Conservation (phyloP, 2,329 filamentous ascomycete species). For the Colletotrichum lindemuthianum region DNA sequence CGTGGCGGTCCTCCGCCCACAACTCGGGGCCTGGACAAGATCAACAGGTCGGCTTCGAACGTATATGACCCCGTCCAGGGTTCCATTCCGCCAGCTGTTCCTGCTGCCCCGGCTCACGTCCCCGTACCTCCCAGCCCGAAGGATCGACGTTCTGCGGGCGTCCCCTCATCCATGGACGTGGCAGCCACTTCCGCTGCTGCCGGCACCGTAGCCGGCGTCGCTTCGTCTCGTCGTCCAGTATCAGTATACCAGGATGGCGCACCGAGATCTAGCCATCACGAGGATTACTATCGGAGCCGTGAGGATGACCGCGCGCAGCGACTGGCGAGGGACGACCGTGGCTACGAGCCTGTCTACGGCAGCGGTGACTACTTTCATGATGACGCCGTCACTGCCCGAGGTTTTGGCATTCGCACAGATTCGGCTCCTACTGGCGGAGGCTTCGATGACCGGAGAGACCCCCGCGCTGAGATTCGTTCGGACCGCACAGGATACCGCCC, state of each 20-base stretch:
- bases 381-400: conserved; percentile 57
- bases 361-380: conserved; percentile 54
- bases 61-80: conserved; percentile 60
- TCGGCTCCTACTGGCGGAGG: conserved; percentile 44
- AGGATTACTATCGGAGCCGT: conserved; percentile 59
- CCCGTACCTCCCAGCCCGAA: conserved; percentile 49
- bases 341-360: conserved; percentile 45
- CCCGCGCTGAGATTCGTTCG: conserved; percentile 39
- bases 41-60: conserved; percentile 57
- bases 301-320: conserved; percentile 58
- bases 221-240: conserved; percentile 53
- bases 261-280: conserved; percentile 54
- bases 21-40: conserved; percentile 76
- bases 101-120: conserved; percentile 42
- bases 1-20: conserved; percentile 71
- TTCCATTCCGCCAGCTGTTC: conserved; percentile 55
- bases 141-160: conserved; percentile 38
- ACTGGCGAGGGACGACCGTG: conserved; percentile 53
- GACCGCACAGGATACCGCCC: conserved; percentile 49
- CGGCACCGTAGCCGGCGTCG: conserved; percentile 38
- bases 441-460: conserved; percentile 55
- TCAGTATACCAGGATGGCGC: conserved; percentile 64
- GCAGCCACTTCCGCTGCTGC: conserved; percentile 25
- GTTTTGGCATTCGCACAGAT: conserved; percentile 63
- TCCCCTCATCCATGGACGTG: conserved; percentile 24